Percentiles rank a stretch among this genome's conserved stretches.
phyloP scores from a whole-genome alignment of 2,329 filamentous ascomycete genomes.

The Camillea tinctor region DNA sequence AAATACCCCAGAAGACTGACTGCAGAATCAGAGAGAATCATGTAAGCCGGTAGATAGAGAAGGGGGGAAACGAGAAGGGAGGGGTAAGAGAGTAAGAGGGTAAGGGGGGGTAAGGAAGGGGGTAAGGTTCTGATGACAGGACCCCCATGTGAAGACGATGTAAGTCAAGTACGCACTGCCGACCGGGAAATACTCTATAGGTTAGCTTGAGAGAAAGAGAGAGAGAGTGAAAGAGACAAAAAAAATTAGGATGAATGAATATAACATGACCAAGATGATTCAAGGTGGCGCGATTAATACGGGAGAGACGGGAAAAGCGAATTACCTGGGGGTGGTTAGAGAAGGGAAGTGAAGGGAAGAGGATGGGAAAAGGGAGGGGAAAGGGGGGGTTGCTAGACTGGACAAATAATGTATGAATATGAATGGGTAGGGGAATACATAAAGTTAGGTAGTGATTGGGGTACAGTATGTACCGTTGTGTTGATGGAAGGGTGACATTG shows the following conservation, averaged over 20 bases:
- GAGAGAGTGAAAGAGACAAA: too few species aligned
- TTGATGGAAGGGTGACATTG: constrained; percentile 3
- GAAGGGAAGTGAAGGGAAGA: too few species aligned
- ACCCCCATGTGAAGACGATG: too few species aligned
- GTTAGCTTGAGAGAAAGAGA: too few species aligned
- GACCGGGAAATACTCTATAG: too few species aligned
- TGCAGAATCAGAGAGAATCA: neutral
- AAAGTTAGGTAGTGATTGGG: neutral
- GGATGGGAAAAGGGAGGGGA: too few species aligned
- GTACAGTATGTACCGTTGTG: neutral
- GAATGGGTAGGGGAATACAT: neutral
- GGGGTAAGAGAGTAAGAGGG: too few species aligned
- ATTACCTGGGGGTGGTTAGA: neutral
- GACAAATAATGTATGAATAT: neutral
- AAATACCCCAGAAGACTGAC: neutral
- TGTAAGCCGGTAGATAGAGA: neutral
- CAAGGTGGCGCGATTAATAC: neutral
- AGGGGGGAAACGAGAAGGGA: neutral
- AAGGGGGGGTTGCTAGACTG: too few species aligned
- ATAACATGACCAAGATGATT: neutral
- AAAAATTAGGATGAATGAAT: neutral
- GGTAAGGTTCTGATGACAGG: neutral
- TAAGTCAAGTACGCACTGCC: too few species aligned
- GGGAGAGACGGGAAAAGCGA: neutral
- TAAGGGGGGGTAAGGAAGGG: too few species aligned